phyloP scores from a whole-genome alignment of 2,329 filamentous ascomycete genomes.

The Macrophomina tecta region DNA sequence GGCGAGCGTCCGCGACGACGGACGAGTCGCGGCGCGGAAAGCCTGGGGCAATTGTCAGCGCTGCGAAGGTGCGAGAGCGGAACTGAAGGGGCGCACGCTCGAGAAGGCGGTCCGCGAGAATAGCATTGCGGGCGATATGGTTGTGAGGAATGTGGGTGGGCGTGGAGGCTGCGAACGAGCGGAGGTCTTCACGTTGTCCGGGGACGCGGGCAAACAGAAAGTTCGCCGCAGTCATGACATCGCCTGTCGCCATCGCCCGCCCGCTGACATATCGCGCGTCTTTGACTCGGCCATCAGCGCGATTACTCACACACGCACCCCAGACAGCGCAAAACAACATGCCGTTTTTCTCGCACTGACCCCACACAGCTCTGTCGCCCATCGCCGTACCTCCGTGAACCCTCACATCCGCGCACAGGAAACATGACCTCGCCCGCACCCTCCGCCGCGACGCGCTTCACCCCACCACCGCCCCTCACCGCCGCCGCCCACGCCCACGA shows the following conservation, averaged over 20 bases:
- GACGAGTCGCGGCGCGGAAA: slow-evolving; percentile 44
- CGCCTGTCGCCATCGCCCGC: slow-evolving; percentile 1
- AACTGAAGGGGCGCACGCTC: slow-evolving; percentile 35
- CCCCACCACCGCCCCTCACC: neutral
- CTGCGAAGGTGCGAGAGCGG: neutral
- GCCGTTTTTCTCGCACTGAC: neutral
- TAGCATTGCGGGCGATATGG: slow-evolving; percentile 41
- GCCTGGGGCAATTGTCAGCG: slow-evolving; percentile 35
- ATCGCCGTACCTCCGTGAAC: neutral
- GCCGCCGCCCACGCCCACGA: slow-evolving; percentile 45
- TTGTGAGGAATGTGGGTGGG: slow-evolving; percentile 6
- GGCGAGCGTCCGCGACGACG: slow-evolving; percentile 35
- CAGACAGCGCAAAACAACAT: neutral
- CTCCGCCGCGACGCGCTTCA: neutral
- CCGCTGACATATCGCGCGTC: slow-evolving; percentile 22
- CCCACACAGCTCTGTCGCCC: neutral
- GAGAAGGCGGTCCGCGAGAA: slow-evolving; percentile 46
- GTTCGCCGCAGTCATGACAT: slow-evolving; percentile 33
- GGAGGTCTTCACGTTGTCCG: slow-evolving; percentile 21
- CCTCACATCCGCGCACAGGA: neutral
- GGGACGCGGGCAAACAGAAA: slow-evolving; percentile 31
- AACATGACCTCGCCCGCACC: neutral
- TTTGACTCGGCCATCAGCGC: slow-evolving; percentile 4
- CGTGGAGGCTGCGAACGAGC: slow-evolving; percentile 25
- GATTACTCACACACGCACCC: neutral